phyloP scores from a whole-genome alignment of 805 yeast genomes.

The Lachancea nothofagi region DNA sequence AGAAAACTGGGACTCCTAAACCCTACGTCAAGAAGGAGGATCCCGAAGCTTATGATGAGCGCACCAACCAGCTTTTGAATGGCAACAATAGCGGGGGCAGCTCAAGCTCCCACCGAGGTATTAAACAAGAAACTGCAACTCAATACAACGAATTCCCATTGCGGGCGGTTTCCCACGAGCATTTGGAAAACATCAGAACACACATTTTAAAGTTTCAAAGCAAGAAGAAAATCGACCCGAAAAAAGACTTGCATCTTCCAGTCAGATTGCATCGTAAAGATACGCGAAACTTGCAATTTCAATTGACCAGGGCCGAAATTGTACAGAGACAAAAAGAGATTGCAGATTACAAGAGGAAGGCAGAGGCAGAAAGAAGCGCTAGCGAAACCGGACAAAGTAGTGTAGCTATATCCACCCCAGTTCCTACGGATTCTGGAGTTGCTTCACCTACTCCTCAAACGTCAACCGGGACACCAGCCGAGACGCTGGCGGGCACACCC shows the following conservation, averaged over 20 bases:
- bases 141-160: conserved; percentile 42
- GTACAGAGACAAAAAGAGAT: conserved; percentile 54
- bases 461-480: conserved; percentile 1
- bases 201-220: conserved; percentile 81
- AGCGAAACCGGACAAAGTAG: conserved; percentile 2
- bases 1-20: conserved; percentile 18
- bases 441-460: conserved; percentile 3
- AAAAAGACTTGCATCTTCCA: conserved; percentile 68
- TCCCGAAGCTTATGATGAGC: conserved; percentile 27
- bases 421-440: background rate
- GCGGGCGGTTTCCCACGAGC: conserved; percentile 67
- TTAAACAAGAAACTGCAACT: conserved; percentile 24
- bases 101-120: conserved; percentile 5
- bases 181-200: conserved; percentile 63
- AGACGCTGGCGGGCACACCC: conserved; percentile 1
- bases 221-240: conserved; percentile 65
- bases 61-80: conserved; percentile 22
- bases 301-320: conserved; percentile 69
- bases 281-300: conserved; percentile 85
- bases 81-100: conserved; percentile 8
- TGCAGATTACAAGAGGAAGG: conserved; percentile 32
- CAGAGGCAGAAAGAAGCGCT: conserved; percentile 35
- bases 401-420: background rate
- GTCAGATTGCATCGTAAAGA: conserved; percentile 88
- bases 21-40: conserved; percentile 32